These are phyloP conservation scores for Boletus subparvulus DNA, from an alignment of 768 basidiomycete species.

Conservation along the genomic window DNA sequence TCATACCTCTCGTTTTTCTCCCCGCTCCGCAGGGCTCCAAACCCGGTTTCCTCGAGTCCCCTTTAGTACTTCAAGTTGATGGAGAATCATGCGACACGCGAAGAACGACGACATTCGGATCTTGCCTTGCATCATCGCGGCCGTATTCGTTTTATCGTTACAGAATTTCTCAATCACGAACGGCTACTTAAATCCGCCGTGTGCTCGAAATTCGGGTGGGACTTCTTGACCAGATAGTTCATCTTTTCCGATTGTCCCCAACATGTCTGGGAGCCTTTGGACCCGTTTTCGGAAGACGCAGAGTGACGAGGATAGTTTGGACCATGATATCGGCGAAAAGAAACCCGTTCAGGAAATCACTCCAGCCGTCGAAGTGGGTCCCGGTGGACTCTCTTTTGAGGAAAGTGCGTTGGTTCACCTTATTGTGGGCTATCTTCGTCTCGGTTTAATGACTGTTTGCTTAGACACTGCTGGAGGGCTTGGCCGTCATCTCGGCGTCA, in stretches of 20 bases:
- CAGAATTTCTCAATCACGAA: too few species aligned
- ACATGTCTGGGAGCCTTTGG: conserved; percentile 8
- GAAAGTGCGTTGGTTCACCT: conserved; percentile 36
- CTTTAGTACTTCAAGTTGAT: too few species aligned
- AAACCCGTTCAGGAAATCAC: not conserved
- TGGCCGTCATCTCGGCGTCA: conserved; percentile 54
- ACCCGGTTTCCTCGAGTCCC: too few species aligned
- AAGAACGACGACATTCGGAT: too few species aligned
- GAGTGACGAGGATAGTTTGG: not conserved
- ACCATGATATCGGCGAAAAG: not conserved
- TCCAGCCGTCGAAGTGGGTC: conserved; percentile 25
- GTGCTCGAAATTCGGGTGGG: not conserved
- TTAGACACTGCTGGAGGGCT: conserved; percentile 53
- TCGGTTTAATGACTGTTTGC: not conserved
- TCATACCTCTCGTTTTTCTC: too few species aligned
- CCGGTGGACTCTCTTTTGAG: conserved; percentile 47
- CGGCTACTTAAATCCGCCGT: not conserved
- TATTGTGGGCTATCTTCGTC: not conserved
- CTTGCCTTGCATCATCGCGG: too few species aligned
- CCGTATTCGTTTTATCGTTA: not conserved
- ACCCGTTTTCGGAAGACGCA: not conserved
- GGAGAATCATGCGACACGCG: too few species aligned
- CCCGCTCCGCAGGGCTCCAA: too few species aligned
- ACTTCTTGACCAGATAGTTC: not conserved
- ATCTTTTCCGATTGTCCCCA: not conserved